These are phyloP conservation scores for Mycothermus thermophilus DNA, from an alignment of 495 filamentous ascomycete genomes.

Conservation along the genomic window DNA sequence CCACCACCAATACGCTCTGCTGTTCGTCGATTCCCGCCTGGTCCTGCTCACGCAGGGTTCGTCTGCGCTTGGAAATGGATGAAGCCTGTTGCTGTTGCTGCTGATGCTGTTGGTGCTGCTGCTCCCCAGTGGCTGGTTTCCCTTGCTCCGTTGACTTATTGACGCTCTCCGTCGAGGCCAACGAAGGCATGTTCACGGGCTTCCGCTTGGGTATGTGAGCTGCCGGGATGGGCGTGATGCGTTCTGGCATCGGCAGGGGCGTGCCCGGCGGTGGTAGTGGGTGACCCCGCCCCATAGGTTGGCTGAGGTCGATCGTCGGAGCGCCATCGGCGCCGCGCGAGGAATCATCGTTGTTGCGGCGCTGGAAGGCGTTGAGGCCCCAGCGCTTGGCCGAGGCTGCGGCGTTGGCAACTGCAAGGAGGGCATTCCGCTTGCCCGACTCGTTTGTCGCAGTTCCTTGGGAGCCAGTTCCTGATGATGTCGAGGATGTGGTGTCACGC, in stretches of 20 bases:
- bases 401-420: conserved; percentile 53
- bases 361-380: conserved; percentile 59
- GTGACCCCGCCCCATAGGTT: conserved; percentile 61
- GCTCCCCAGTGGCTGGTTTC: too few species aligned
- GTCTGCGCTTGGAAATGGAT: conserved; percentile 21
- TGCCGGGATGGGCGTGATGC: conserved; percentile 40
- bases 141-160: conserved; percentile 15
- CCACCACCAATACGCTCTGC: conserved; percentile 44
- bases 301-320: conserved; percentile 37
- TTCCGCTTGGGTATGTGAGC: conserved; percentile 42
- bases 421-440: conserved; percentile 27
- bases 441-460: conserved; percentile 15
- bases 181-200: too few species aligned
- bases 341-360: conserved; percentile 26
- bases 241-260: conserved; percentile 44
- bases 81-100: too few species aligned
- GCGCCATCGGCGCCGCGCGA: conserved; percentile 10
- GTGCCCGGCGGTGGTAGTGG: conserved; percentile 63
- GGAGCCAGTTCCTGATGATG: conserved; percentile 11
- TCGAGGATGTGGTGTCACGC: conserved; percentile 19
- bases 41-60: conserved; percentile 12
- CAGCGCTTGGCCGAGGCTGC: conserved; percentile 75
- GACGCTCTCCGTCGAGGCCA: too few species aligned
- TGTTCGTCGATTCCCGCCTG: too few species aligned
- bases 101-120: too few species aligned